Conservation (phyloP, 2,329 filamentous ascomycete species). For the Fusarium sp. region DNA sequence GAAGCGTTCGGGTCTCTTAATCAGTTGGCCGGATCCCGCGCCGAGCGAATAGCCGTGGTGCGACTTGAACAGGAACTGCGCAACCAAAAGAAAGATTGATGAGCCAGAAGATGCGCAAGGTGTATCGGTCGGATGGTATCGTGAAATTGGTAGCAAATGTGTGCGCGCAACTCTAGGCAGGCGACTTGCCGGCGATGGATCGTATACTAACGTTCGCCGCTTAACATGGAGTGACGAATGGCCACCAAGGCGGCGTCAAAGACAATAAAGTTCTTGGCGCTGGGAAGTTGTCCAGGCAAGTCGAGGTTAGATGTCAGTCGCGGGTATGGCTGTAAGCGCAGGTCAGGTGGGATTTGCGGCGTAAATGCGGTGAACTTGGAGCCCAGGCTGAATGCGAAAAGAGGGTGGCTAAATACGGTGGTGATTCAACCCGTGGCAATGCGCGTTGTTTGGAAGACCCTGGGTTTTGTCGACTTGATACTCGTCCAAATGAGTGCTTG, state of each 20-base stretch:
- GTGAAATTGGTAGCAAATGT: not conserved
- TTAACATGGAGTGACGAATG: constrained; percentile 4
- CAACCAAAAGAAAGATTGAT: not conserved
- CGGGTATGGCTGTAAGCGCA: constrained; percentile 22
- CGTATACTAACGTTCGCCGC: constrained; percentile 10
- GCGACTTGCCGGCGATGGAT: constrained; percentile 4
- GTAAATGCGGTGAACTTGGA: constrained; percentile 29
- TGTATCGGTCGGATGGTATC: not conserved
- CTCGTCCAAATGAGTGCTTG: constrained; percentile 14
- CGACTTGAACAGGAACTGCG: constrained; percentile 1
- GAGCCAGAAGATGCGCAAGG: constrained; percentile 1
- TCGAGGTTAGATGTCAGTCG: constrained; percentile 15
- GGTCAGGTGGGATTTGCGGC: constrained; percentile 25
- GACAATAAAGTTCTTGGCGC: not conserved
- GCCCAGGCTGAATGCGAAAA: constrained; percentile 20
- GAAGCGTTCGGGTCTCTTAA: constrained; percentile 22
- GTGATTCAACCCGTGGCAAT: constrained; percentile 17
- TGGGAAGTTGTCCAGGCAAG: not conserved
- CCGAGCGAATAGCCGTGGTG: constrained; percentile 8
- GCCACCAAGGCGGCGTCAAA: constrained; percentile 2
- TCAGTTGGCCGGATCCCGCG: constrained; percentile 27
- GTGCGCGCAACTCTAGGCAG: constrained; percentile 4
- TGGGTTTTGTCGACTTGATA: constrained; percentile 23
- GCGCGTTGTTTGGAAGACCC: constrained; percentile 16
- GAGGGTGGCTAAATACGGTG: constrained; percentile 13